These are phyloP conservation scores for Persicaria tinctoria DNA, from an alignment of 148 eudicot species.

Conservation along the genomic window DNA sequence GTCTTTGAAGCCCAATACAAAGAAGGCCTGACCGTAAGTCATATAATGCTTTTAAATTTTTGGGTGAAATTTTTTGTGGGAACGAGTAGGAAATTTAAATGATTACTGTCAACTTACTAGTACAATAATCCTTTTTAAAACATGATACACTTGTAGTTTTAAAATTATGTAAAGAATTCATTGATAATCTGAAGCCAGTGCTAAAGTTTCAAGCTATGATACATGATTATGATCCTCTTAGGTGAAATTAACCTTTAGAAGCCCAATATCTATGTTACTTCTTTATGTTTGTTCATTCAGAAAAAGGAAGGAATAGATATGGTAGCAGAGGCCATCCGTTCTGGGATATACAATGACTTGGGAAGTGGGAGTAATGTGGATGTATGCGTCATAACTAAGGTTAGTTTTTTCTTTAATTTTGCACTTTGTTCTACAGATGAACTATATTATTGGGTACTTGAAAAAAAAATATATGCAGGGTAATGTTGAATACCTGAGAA, in stretches of 20 bases:
- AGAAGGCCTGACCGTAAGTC: conserved; percentile 78
- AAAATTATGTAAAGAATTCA: too few species aligned
- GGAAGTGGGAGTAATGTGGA: conserved; percentile 98
- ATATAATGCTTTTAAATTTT: not conserved
- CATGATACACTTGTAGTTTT: too few species aligned
- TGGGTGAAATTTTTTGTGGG: not conserved
- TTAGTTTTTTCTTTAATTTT: conserved; percentile 18
- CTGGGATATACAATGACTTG: conserved; percentile 86
- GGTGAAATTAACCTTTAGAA: not conserved
- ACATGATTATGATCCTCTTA: not conserved
- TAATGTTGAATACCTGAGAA: conserved; percentile 66
- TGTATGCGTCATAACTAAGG: conserved; percentile 84
- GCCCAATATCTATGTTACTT: not conserved
- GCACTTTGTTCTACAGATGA: not conserved
- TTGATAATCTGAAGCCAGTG: too few species aligned
- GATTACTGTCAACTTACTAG: too few species aligned
- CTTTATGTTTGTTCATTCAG: conserved; percentile 20
- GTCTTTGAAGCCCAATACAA: conserved; percentile 67
- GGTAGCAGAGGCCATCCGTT: conserved; percentile 69
- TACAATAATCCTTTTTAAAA: too few species aligned
- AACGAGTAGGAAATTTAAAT: too few species aligned
- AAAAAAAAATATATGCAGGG: conserved; percentile 35
- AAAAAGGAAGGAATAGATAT: conserved; percentile 76
- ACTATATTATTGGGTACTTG: not conserved
- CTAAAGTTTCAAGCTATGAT: not conserved